A percentile compares a stretch with the other conserved stretches of the same genome.
These are phyloP conservation scores for Oryza glumipatula DNA, from an alignment of 176 grass and related monocot genomes.

Conservation along the genomic window DNA sequence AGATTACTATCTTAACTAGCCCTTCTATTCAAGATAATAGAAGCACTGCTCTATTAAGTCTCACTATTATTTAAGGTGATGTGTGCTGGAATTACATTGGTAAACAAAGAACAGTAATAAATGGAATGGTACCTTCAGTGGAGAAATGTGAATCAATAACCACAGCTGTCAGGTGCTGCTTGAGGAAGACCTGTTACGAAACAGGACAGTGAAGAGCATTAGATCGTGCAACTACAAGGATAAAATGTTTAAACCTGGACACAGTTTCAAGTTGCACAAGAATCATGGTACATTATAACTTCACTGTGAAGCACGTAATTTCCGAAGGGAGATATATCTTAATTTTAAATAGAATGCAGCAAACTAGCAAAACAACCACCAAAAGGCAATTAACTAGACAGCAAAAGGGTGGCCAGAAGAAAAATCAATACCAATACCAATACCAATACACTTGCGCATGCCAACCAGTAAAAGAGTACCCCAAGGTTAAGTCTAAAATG, in stretches of 20 bases:
- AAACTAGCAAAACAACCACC: neutral
- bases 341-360: slow-evolving; percentile 13
- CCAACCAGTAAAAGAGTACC: neutral
- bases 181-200: slow-evolving; percentile 83
- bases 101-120: slow-evolving; percentile 35
- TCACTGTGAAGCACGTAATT: neutral
- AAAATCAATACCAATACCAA: too few species aligned
- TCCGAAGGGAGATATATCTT: neutral
- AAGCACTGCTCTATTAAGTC: neutral
- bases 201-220: slow-evolving; percentile 9
- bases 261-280: slow-evolving; percentile 9
- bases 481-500: slow-evolving; percentile 6
- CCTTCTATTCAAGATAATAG: neutral
- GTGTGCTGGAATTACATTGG: neutral
- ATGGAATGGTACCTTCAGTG: slow-evolving; percentile 63
- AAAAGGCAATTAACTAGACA: too few species aligned
- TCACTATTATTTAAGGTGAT: neutral
- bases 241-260: neutral
- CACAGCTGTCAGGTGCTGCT: slow-evolving; percentile 81
- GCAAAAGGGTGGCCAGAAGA: too few species aligned
- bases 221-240: slow-evolving; percentile 14
- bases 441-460: too few species aligned
- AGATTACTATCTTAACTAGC: neutral
- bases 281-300: slow-evolving; percentile 21
- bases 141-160: slow-evolving; percentile 94